Evolutionary conservation across 345 rosid genomes (phyloP), one percentile per base, ranked within the genome.

Genomic region (Luvunga scandens): DNA sequence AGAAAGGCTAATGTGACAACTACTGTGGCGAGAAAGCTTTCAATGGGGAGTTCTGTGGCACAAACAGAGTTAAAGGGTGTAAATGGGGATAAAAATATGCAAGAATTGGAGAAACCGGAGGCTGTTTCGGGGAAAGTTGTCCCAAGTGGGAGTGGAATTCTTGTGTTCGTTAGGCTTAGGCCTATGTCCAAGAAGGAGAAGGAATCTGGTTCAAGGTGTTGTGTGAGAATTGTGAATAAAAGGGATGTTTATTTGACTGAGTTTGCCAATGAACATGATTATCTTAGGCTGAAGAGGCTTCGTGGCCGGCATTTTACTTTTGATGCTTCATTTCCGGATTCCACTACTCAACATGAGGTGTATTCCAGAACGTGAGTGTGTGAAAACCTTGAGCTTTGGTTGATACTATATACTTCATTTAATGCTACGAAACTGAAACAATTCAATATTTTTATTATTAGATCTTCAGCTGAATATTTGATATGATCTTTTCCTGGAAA

Each of bases 171-270:
- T 59, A 89, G 98, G 90, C 92, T 95, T 73, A 90, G 98, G 89
- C 98, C 98, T 4, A 90, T 95, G 95, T 88, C 88, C 39, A 93
- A 83, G 88, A 93, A 90, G 87, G 98, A 95, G 85, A 95, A 80
- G 84, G 98, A 95, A 79, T 91, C 84, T 0, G 98, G 95, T 5
- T 85, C 91, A 42, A 69, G 93, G 59, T 88, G 97, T 48, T 93
- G 98, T 71, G 98, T 93, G 50, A 91, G 88, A 87, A 83, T 95
- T 81, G 88, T 92, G 85, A 93, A 93, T 27, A 84, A 84, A 71
- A 88, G 90, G 85, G 98, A 95, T 86, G 89, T 93, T 78, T 95
- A 92, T 81, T 86, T 93, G 75, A 91, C 93, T 25, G 98, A 95
- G 74, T 95, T 91, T 42, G 88, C 95, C 1, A 84, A 85, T 66